These are phyloP conservation scores for Talaromyces ruber DNA, from an alignment of 495 filamentous ascomycete genomes.

Conservation along the genomic window DNA sequence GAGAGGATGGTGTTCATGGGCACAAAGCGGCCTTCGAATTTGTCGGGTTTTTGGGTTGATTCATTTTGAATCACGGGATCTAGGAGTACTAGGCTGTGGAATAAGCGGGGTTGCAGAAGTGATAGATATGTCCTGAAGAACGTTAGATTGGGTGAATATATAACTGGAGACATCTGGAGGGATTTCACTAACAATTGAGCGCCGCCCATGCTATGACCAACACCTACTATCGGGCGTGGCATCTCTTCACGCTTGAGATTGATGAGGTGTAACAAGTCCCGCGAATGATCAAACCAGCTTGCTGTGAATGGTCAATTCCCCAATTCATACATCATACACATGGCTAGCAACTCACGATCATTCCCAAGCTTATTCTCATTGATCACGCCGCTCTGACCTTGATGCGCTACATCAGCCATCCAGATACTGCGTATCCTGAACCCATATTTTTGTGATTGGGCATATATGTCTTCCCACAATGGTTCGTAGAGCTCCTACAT, in stretches of 20 bases:
- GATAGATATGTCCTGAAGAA: slow-evolving; percentile 42
- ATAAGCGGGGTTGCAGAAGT: slow-evolving; percentile 73
- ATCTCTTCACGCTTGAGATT: slow-evolving; percentile 77
- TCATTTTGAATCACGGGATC: slow-evolving; percentile 68
- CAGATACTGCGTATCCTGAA: slow-evolving; percentile 72
- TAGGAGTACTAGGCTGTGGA: slow-evolving; percentile 66
- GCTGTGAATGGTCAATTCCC: slow-evolving; percentile 31
- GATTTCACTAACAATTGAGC: slow-evolving; percentile 42
- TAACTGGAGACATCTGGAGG: too few species aligned
- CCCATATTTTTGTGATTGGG: slow-evolving; percentile 40
- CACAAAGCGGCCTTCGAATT: not conserved
- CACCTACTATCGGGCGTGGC: slow-evolving; percentile 78
- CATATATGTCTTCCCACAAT: slow-evolving; percentile 69
- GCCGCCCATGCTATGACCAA: slow-evolving; percentile 88
- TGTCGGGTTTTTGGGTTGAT: slow-evolving; percentile 20
- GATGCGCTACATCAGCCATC: slow-evolving; percentile 74
- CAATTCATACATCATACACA: not conserved
- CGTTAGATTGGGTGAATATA: not conserved
- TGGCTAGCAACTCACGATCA: slow-evolving; percentile 51
- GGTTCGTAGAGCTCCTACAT: slow-evolving; percentile 78
- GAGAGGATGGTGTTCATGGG: slow-evolving; percentile 40
- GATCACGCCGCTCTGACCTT: slow-evolving; percentile 65
- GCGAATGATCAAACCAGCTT: slow-evolving; percentile 76
- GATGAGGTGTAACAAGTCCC: slow-evolving; percentile 81
- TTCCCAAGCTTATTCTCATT: slow-evolving; percentile 70